Base-by-base conservation (phyloP, 805 yeast species). In the Tetrapisispora nanseiensis region DNA sequence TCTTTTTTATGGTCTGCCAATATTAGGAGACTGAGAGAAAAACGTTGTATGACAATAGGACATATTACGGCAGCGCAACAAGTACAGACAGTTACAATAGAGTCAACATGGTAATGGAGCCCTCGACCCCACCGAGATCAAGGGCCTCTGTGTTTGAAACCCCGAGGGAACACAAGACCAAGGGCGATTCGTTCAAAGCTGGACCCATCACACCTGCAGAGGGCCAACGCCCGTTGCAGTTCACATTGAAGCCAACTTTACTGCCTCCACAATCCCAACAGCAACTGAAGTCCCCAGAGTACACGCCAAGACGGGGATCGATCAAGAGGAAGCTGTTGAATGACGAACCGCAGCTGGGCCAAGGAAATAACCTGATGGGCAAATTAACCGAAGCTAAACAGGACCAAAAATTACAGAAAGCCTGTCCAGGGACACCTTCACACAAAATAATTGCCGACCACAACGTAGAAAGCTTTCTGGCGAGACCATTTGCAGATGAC, bases 391-490 rank as follows among this genome's bases (percentile, higher is more conserved):
- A 28, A 9, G 26, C 8, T 13, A 13, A 15, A 6, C 37, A 22
- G 20, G 28, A 37, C 13, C 30, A 37, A 11, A 27, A 37, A n/a
- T 21, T 37, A 18, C 39, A 27, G 8, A 41, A 35, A 31, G 2
- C 48, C 15, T 49, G 41, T 7, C 62, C 61, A 3, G 59, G 57
- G 6, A 68, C 72, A 0, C 72, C 72, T 6, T 51, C 58, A 33
- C 59, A 58, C 33, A 61, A 59, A 29, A 38, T 67, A 2, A 59
- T 66, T 10, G 54, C 65, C 3, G 57, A 56, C 33, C 59, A 62
- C 15, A 43, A 62, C 37, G 59, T 66, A 3, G 44, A 47, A 26
- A 48, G 58, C 32, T 67, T 68, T 68, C 18, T 38, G 13, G n/a
- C 20, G 13, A 3, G 9, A 16, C 37, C 37, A 2, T 3, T 21